A percentile compares a stretch with the other conserved stretches of the same genome.
phyloP scores from a whole-genome alignment of 2,329 filamentous ascomycete genomes.

The Fusarium keratoplasticum region DNA sequence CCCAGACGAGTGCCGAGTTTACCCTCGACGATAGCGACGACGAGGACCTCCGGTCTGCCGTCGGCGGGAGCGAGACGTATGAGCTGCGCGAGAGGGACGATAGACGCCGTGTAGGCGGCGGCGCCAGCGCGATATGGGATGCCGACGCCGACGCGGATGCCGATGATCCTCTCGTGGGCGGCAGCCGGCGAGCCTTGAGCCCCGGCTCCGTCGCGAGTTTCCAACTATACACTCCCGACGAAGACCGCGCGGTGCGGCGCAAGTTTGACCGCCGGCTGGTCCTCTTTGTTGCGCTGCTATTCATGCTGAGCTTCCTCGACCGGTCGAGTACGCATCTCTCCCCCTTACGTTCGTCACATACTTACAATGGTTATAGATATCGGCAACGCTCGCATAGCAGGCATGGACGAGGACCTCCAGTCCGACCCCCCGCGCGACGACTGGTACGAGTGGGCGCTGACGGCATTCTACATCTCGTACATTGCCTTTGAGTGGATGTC shows the following conservation, averaged over 20 bases:
- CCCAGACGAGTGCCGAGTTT: conserved; percentile 54
- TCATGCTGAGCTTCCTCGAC: conserved; percentile 87
- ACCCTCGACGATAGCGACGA: conserved; percentile 51
- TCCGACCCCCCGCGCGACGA: conserved; percentile 56
- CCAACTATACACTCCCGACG: conserved; percentile 68
- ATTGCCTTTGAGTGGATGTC: conserved; percentile 75
- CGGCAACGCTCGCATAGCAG: conserved; percentile 72
- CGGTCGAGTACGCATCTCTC: conserved; percentile 75
- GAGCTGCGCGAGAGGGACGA: conserved; percentile 45
- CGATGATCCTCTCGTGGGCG: conserved; percentile 39
- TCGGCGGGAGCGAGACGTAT: conserved; percentile 48
- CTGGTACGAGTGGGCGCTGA: conserved; percentile 71
- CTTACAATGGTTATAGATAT: conserved; percentile 59
- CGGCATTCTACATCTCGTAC: conserved; percentile 72
- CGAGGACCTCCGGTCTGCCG: conserved; percentile 49
- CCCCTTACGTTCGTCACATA: not conserved
- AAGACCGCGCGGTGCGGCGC: conserved; percentile 76
- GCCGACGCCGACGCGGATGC: conserved; percentile 31
- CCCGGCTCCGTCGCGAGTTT: conserved; percentile 51
- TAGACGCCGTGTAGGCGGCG: conserved; percentile 10
- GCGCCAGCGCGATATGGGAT: conserved; percentile 32
- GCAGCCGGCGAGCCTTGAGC: conserved; percentile 33
- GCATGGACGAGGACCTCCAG: conserved; percentile 72
- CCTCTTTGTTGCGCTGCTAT: conserved; percentile 83
- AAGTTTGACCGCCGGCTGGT: conserved; percentile 85